Percentiles rank a stretch among this genome's conserved stretches.
phyloP scores from a whole-genome alignment of 768 basidiomycete species.

The Cubamyces lactineus region DNA sequence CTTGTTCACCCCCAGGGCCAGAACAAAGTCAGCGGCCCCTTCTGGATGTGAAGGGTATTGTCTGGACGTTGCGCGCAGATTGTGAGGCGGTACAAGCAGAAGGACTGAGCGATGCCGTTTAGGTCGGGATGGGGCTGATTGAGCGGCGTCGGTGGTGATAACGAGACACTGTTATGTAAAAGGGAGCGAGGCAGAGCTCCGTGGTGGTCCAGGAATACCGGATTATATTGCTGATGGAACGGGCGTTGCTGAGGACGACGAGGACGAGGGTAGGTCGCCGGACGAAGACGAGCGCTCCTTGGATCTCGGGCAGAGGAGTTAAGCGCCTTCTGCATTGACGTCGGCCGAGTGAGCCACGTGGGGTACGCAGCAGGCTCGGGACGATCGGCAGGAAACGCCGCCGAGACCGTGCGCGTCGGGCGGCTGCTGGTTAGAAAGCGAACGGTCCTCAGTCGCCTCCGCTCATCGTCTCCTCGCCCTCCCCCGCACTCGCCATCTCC shows the following conservation, averaged over 20 bases:
- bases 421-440: constrained; percentile 23
- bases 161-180: background rate
- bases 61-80: background rate
- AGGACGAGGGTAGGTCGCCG: background rate
- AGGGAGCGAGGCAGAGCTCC: background rate
- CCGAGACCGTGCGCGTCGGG: constrained; percentile 23
- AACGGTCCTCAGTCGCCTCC: constrained; percentile 9
- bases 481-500: background rate
- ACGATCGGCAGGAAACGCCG: constrained; percentile 19
- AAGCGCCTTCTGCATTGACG: background rate
- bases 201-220: too few relatives aligned
- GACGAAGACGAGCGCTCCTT: constrained; percentile 17
- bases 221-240: background rate
- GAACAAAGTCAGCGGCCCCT: background rate
- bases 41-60: background rate
- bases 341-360: constrained; percentile 11
- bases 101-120: background rate
- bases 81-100: background rate
- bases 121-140: constrained; percentile 5
- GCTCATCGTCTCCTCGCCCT: background rate
- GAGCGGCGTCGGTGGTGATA: constrained; percentile 16
- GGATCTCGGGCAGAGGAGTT: constrained; percentile 5
- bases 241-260: background rate
- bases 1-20: background rate
- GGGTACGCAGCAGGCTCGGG: constrained; percentile 3